A percentile compares a stretch with the other conserved stretches of the same genome.
Evolutionary conservation across 192 early-diverging fungal genomes (phyloP).

Genomic region (Podila clonocystis): DNA sequence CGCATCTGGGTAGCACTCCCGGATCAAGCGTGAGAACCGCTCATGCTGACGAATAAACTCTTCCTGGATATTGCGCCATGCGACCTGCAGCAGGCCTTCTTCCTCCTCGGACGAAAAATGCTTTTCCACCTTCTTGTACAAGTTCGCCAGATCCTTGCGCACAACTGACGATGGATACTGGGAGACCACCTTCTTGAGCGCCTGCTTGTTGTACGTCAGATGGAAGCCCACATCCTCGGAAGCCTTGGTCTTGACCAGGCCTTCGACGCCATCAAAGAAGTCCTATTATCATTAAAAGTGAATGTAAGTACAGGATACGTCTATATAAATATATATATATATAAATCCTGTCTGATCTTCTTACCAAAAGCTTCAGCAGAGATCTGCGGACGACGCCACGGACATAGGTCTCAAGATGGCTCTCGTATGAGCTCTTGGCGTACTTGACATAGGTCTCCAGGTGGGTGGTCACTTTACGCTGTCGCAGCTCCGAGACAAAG

Average conservation of each 20-base stretch:
- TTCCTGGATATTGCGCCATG: constrained; percentile 92
- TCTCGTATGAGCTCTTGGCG: constrained; percentile 85
- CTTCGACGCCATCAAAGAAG: constrained; percentile 98
- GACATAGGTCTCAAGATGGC: constrained; percentile 83
- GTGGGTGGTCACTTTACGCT: constrained; percentile 70
- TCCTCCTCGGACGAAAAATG: constrained; percentile 90
- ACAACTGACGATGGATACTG: constrained; percentile 88
- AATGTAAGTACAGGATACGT: background rate
- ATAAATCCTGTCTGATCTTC: background rate
- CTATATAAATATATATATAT: background rate
- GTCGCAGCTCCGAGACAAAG: constrained; percentile 82
- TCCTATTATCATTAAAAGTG: constrained; percentile 61
- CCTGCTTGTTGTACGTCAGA: constrained; percentile 83
- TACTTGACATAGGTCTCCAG: constrained; percentile 87
- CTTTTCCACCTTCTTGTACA: constrained; percentile 95
- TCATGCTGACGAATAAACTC: constrained; percentile 84
- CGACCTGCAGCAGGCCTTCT: constrained; percentile 82
- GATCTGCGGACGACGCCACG: constrained; percentile 90
- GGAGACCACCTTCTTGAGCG: constrained; percentile 85
- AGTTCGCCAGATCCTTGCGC: constrained; percentile 75
- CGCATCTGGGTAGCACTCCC: constrained; percentile 87
- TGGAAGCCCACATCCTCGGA: constrained; percentile 85
- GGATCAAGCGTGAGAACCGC: constrained; percentile 84
- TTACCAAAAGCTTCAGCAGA: constrained; percentile 83
- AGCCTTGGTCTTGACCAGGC: constrained; percentile 75